These are phyloP conservation scores for Apostasia shenzhenica DNA, from an alignment of 106 monocot genomes.

Conservation along the genomic window DNA sequence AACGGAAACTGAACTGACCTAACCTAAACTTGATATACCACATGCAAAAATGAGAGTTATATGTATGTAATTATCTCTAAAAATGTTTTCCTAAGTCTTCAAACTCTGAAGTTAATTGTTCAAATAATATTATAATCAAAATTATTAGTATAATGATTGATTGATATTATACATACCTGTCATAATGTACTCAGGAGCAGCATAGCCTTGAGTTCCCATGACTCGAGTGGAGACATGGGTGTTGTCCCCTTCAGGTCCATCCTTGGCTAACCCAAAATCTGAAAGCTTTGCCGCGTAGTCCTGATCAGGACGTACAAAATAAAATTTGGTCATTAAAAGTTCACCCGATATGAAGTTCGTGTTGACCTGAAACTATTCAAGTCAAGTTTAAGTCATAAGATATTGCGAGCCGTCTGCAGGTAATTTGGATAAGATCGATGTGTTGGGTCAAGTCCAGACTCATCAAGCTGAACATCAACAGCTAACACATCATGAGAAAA, in stretches of 20 bases:
- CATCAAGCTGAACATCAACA: background rate
- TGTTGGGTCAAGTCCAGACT: background rate
- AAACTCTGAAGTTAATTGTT: background rate
- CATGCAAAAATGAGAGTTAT: background rate
- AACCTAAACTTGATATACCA: too few species aligned
- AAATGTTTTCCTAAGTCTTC: background rate
- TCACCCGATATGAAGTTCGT: background rate
- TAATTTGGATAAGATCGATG: background rate
- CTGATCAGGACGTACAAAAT: slow-evolving; percentile 16
- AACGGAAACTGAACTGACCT: too few species aligned
- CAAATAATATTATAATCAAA: background rate
- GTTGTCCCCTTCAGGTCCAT: slow-evolving; percentile 62
- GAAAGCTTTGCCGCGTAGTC: slow-evolving; percentile 68
- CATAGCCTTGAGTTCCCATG: slow-evolving; percentile 75
- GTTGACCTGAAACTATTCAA: background rate
- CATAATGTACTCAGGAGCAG: slow-evolving; percentile 75
- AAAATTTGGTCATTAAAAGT: background rate
- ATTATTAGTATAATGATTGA: background rate
- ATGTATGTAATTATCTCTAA: background rate
- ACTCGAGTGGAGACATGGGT: slow-evolving; percentile 69
- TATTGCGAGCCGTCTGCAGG: background rate
- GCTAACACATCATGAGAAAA: too few species aligned
- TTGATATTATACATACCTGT: slow-evolving; percentile 27
- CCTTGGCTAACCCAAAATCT: slow-evolving; percentile 76
- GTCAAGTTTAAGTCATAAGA: background rate